Base-by-base conservation (phyloP, 192 early-diverging fungal genomes). In the Podila epicladia region DNA sequence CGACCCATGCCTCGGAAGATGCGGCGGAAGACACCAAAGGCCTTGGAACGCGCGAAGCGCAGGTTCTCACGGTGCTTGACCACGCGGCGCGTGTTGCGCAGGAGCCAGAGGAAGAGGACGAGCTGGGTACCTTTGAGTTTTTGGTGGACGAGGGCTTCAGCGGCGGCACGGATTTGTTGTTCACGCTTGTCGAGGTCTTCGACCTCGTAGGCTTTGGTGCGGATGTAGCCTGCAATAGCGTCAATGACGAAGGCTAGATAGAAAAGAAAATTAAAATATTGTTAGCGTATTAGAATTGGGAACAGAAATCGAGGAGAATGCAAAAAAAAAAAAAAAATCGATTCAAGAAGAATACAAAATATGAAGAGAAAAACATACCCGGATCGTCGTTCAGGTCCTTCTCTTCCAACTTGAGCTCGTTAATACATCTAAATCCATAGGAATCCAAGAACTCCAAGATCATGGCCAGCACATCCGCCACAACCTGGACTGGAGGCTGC, bases 21-120 rank as follows among this genome's bases (percentile, higher is more conserved):
- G 49, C 76, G 76, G 29, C 76, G 76, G 69, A 79, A 72, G 53
- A 79, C 76, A 15, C 76, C 76, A 57, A 79, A 79, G 65, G 71
- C 76, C 60, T 79, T 79, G 60, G 70, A 72, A n/a, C 76, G 76
- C 13, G 76, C 76, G 20, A 79, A 79, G 29, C 76, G 69, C 12
- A 79, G 59, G 65, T 79, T 79, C 65, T 79, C 76, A 15, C 76
- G 76, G 32, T 79, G 76, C 53, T 79, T 79, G 51, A 79, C 76
- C 12, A 79, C 76, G 5, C 76, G 76, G 24, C 76, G 76, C 1
- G 76, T 79, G 65, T 79, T 79, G 35, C 76, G 69, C 58, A 79
- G 70, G 29, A 79, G 62, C 76, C 76, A 79, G 48, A 79, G 58
- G 61, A 79, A 79, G 28, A 79, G 35, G 33, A 48, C 53, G 24